A percentile compares a stretch with the other conserved stretches of the same genome.
phyloP scores from a whole-genome alignment of 805 yeast species.

The Saccharomycopsis fibuligera region DNA sequence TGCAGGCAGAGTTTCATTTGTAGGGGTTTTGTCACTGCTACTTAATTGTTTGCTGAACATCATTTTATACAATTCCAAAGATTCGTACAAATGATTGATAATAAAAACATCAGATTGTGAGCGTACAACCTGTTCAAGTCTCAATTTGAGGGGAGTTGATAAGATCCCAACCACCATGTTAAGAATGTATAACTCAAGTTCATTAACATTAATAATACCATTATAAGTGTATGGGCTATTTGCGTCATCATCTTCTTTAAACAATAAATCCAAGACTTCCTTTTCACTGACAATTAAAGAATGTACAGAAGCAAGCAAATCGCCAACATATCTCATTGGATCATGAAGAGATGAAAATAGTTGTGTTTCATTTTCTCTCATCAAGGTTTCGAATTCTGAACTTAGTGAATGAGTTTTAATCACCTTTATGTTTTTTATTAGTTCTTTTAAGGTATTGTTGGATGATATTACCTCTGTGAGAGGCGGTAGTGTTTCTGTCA shows the following conservation, averaged over 20 bases:
- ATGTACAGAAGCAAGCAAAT: slow-evolving; percentile 82
- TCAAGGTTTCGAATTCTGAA: slow-evolving; percentile 47
- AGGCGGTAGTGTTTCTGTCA: slow-evolving; percentile 6
- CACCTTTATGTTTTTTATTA: slow-evolving; percentile 58
- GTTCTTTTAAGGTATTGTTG: slow-evolving; percentile 43
- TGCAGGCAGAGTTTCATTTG: too few relatives aligned
- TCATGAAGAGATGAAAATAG: slow-evolving; percentile 67
- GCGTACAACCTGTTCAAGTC: slow-evolving; percentile 62
- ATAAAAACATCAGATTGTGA: slow-evolving; percentile 53
- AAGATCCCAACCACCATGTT: slow-evolving; percentile 45
- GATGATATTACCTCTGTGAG: slow-evolving; percentile 27
- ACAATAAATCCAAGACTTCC: slow-evolving; percentile 63
- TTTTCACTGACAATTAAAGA: slow-evolving; percentile 80
- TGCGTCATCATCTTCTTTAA: slow-evolving; percentile 35
- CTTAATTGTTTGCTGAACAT: slow-evolving; percentile 44
- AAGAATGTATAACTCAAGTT: slow-evolving; percentile 32
- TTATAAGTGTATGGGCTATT: slow-evolving; percentile 25
- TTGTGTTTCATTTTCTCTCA: slow-evolving; percentile 33
- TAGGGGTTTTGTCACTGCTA: slow-evolving; percentile 22
- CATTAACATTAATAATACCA: slow-evolving; percentile 25
- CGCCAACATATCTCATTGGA: slow-evolving; percentile 78
- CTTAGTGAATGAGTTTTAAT: slow-evolving; percentile 57
- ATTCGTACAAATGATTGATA: slow-evolving; percentile 52
- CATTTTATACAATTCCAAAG: slow-evolving; percentile 60
- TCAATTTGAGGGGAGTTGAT: slow-evolving; percentile 52